Evolutionary conservation across 768 basidiomycete genomes (phyloP).

Genomic region (Phallus indusiatus): DNA sequence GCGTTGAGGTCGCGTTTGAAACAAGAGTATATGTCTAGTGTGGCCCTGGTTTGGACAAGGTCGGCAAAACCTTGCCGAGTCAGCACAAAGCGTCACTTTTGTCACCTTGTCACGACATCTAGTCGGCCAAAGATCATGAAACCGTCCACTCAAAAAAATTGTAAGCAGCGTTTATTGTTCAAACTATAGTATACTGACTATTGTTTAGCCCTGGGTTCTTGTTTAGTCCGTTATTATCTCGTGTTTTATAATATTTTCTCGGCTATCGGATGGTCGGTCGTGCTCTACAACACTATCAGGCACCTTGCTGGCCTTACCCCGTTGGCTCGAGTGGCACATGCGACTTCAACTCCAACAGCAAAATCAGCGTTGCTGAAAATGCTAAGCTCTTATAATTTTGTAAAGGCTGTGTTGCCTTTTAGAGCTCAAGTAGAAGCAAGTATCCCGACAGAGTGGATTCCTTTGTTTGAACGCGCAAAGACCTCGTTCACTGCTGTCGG

Average conservation of each 20-base stretch:
- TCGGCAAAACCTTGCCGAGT: background rate
- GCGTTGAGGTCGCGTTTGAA: background rate
- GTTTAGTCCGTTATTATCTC: slow-evolving; percentile 44
- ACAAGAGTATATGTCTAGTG: background rate
- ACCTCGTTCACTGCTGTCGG: slow-evolving; percentile 61
- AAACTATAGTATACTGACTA: background rate
- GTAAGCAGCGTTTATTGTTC: background rate
- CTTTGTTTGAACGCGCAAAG: slow-evolving; percentile 39
- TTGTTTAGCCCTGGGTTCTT: background rate
- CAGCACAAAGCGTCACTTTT: background rate
- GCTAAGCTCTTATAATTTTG: slow-evolving; percentile 26
- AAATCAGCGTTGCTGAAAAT: slow-evolving; percentile 18
- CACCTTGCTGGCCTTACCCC: slow-evolving; percentile 38
- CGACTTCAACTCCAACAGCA: slow-evolving; percentile 7
- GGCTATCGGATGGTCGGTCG: slow-evolving; percentile 61
- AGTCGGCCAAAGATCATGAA: background rate
- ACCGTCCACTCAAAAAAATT: background rate
- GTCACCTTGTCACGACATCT: background rate
- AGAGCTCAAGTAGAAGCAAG: slow-evolving; percentile 23
- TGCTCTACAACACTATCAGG: slow-evolving; percentile 48
- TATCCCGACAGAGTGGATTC: slow-evolving; percentile 20
- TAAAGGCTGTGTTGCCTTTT: slow-evolving; percentile 21
- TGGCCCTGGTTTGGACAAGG: background rate
- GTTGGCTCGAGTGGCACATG: slow-evolving; percentile 11
- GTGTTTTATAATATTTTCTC: slow-evolving; percentile 72